Evolutionary conservation across 139 green algal species (phyloP).

Genomic region (Spirogloea muscicola): DNA sequence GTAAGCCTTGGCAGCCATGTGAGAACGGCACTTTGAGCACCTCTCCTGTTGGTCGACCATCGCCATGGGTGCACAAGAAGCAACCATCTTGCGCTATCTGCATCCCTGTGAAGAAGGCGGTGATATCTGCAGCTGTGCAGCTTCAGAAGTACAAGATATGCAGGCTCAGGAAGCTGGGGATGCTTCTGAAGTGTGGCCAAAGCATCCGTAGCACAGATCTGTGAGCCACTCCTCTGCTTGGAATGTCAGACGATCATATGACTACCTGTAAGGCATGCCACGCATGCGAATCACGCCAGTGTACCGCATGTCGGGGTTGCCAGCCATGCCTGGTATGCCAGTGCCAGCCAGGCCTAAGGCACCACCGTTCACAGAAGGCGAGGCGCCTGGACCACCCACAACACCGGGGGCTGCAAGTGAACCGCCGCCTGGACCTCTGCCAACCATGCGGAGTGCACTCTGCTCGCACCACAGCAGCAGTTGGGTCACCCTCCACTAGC

Average conservation of each 20-base stretch:
- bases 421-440: too few relatives aligned
- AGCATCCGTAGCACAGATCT: background rate
- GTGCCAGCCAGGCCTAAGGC: too few relatives aligned
- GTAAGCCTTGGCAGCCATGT: too few relatives aligned
- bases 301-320: conserved; percentile 51
- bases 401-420: too few relatives aligned
- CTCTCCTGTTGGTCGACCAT: conserved; percentile 77
- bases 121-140: conserved; percentile 60
- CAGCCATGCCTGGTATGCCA: conserved; percentile 55
- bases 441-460: conserved; percentile 40
- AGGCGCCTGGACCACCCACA: too few relatives aligned
- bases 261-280: conserved; percentile 69
- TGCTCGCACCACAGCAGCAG: too few relatives aligned
- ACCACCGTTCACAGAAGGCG: too few relatives aligned
- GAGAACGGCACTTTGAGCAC: too few relatives aligned
- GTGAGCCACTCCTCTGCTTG: background rate
- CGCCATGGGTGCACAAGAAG: conserved; percentile 65
- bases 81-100: conserved; percentile 61
- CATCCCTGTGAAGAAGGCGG: conserved; percentile 67
- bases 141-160: too few relatives aligned
- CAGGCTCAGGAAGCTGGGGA: too few relatives aligned
- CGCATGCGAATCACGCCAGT: conserved; percentile 69
- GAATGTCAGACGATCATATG: background rate
- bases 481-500: too few relatives aligned
- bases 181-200: too few relatives aligned